Percentiles rank a stretch among this genome's conserved stretches.
These are phyloP conservation scores for Arachis stenosperma DNA, from an alignment of 306 rosid species.

Conservation along the genomic window DNA sequence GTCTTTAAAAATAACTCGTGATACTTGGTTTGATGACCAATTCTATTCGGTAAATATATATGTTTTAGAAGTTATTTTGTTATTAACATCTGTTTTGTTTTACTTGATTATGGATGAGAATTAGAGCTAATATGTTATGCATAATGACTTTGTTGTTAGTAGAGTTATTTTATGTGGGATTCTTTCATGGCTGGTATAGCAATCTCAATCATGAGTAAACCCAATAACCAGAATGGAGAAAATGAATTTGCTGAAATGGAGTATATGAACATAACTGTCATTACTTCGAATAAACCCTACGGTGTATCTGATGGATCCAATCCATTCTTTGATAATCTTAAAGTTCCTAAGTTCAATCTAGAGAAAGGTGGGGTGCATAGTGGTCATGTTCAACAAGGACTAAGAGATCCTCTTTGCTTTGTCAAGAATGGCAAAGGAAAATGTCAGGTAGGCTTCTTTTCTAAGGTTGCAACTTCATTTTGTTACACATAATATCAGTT, in stretches of 20 bases:
- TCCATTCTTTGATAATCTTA: constrained; percentile 66
- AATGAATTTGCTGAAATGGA: constrained; percentile 90
- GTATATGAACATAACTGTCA: constrained; percentile 83
- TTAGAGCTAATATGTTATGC: constrained; percentile 29
- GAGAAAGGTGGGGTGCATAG: constrained; percentile 78
- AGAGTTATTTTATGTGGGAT: constrained; percentile 98
- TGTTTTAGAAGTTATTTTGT: not conserved
- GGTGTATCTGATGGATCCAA: constrained; percentile 82
- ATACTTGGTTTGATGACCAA: constrained; percentile 68
- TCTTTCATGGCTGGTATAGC: constrained; percentile 85
- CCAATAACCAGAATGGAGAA: constrained; percentile 50
- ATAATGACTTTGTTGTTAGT: constrained; percentile 30
- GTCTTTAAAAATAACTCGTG: constrained; percentile 83
- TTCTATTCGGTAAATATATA: constrained; percentile 65
- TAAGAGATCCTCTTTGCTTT: constrained; percentile 79
- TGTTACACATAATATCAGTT: constrained; percentile 1
- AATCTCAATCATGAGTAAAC: constrained; percentile 72
- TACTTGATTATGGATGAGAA: not conserved
- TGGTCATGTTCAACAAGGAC: constrained; percentile 87
- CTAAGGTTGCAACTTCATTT: constrained; percentile 1
- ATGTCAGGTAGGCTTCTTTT: constrained; percentile 61
- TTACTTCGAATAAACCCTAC: constrained; percentile 88
- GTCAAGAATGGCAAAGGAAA: constrained; percentile 73
- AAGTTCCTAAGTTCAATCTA: constrained; percentile 66
- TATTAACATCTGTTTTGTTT: constrained; percentile 16